phyloP scores from a whole-genome alignment of 2,329 filamentous ascomycete genomes.

The Septoria linicola region DNA sequence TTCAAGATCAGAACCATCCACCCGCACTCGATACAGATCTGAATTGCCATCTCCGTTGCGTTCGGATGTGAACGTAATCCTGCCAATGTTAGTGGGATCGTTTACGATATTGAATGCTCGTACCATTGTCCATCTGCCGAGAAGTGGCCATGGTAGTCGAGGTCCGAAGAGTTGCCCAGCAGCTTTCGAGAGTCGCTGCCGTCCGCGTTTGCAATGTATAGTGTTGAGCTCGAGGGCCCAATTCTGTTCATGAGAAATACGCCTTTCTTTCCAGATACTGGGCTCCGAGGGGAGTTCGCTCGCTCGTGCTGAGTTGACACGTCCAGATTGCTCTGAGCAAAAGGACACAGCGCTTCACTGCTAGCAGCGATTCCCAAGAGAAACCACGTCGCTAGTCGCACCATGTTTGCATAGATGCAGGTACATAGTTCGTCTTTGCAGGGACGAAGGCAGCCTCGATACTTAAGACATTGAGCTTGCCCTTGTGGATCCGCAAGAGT shows the following conservation, averaged over 20 bases:
- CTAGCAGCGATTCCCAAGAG: neutral
- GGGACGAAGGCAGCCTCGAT: neutral
- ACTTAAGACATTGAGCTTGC: neutral
- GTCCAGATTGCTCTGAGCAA: neutral
- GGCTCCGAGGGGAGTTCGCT: neutral
- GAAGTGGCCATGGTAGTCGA: constrained; percentile 16
- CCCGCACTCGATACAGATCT: constrained; percentile 14
- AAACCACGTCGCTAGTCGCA: neutral
- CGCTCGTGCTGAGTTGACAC: neutral
- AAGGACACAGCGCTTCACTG: neutral
- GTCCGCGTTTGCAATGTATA: constrained; percentile 18
- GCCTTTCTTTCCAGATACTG: constrained; percentile 16
- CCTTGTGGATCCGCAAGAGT: too few species aligned
- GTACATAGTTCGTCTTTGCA: neutral
- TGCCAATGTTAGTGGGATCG: neutral
- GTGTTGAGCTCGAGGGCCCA: constrained; percentile 10
- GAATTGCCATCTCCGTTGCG: constrained; percentile 19
- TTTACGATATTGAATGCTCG: neutral
- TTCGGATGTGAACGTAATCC: constrained; percentile 19
- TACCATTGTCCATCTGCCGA: constrained; percentile 16
- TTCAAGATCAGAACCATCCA: constrained; percentile 15
- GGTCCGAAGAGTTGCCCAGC: constrained; percentile 12
- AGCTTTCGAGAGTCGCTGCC: constrained; percentile 11
- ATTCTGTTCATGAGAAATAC: constrained; percentile 19
- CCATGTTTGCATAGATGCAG: neutral